These are phyloP conservation scores for Globisporangium middletonii DNA, from an alignment of 352 stramenopile species.

Conservation along the genomic window DNA sequence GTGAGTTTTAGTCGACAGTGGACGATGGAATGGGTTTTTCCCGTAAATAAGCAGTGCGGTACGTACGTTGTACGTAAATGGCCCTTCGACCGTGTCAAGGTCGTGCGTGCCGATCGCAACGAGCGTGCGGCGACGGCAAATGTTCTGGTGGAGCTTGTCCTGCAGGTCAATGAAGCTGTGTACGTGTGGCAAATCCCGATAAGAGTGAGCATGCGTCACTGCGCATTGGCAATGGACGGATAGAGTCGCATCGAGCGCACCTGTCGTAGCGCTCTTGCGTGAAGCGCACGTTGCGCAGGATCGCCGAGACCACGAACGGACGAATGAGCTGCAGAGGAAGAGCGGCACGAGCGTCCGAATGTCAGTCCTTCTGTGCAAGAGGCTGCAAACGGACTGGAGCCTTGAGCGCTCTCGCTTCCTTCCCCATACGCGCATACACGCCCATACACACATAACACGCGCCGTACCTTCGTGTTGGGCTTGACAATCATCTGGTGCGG, in stretches of 20 bases:
- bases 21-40: not conserved
- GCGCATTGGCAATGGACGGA: no score
- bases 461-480: constrained; percentile 68
- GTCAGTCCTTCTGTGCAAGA: no score
- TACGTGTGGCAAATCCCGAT: no score
- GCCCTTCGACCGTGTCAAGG: constrained; percentile 93
- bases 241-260: constrained; percentile 6
- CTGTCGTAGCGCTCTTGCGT: constrained; percentile 94
- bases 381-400: no score
- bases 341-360: no score
- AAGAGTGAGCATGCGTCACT: no score
- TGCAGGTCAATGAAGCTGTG: constrained; percentile 99
- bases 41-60: not conserved
- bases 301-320: constrained; percentile 97
- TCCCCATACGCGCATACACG: no score
- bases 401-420: no score
- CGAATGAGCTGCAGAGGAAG: constrained; percentile 66
- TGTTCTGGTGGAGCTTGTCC: constrained; percentile 99
- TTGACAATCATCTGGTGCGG: constrained; percentile 88
- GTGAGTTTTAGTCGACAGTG: no score
- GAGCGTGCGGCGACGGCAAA: constrained; percentile 98
- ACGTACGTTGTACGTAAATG: constrained; percentile 89
- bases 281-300: constrained; percentile 96
- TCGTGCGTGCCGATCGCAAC: constrained; percentile 99
- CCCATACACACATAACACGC: no score